Evolutionary conservation across 192 early-diverging fungal species (phyloP), one percentile per base, ranked within the genome.

Genomic region (Diversispora eburnea): DNA sequence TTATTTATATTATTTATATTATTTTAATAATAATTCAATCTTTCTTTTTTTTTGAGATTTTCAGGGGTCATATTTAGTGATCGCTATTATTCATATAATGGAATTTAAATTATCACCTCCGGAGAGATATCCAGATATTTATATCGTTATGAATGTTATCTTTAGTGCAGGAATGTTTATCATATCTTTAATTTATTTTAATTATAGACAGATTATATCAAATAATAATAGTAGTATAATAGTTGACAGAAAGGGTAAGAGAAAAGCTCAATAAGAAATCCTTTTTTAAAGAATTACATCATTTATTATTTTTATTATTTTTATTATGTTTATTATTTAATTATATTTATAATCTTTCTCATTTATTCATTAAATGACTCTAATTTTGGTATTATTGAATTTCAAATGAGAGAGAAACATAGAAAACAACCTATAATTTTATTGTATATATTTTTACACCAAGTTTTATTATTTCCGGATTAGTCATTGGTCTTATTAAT

Each of bases 81-180:
- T 94, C 77, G 49, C 79, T 3, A 60, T 73, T 17, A 75, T 90
- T 56, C 92, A 96, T 77, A 15, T 82, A 3, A 74, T 84, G 8
- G 89, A 95, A 64, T 72, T 78, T 9, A 71, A 80, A 17, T 68
- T 93, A 8, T 73, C 88, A 3, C 86, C 94, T 19, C 92, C 93
- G 17, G 72, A 80, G 22, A 78, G 81, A 20, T 85, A 90, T 66
- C 97, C 97, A 3, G 93, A 98, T 71, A 25, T 95, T 4, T 96
- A 89, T 67, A 80, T 89, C 3, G 92, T 98, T 8, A 57, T 88
- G 8, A 98, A 97, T 78, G 88, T 90, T 12, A 60, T 90, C 1
- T 80, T 90, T 68, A 87, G 88, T 54, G 86, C 88, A 42, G 85
- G 78, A 22, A 79, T 88, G 47, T 97, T 96, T 85, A 70, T 77